These are phyloP conservation scores for Aureobasidium namibiae DNA, from an alignment of 2,329 filamentous ascomycete genomes.

Conservation along the genomic window DNA sequence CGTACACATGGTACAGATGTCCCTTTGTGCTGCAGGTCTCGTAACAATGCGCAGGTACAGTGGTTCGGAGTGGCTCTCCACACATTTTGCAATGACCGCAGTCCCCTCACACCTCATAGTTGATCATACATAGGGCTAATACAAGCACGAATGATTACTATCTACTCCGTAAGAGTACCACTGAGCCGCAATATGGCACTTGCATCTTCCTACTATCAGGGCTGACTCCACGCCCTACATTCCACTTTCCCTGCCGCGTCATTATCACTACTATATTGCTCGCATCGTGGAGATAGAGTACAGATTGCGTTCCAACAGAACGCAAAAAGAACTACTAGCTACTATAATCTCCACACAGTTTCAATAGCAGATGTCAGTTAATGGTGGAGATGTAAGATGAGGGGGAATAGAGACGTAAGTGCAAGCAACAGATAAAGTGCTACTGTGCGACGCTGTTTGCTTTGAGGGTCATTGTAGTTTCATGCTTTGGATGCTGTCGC, in stretches of 20 bases:
- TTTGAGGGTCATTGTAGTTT: too few species aligned
- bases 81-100: neutral
- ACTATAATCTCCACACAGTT: constrained; percentile 5
- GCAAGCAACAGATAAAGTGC: neutral
- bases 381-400: neutral
- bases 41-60: neutral
- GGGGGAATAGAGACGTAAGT: neutral
- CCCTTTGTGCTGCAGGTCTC: neutral
- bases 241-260: neutral
- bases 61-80: neutral
- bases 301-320: too few species aligned
- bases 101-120: neutral
- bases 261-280: neutral
- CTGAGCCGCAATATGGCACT: neutral
- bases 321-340: too few species aligned
- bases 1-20: neutral
- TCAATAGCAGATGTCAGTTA: neutral
- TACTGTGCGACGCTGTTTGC: neutral
- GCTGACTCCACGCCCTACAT: neutral
- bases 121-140: neutral
- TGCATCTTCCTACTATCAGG: neutral
- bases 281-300: too few species aligned
- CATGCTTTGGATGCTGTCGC: too few species aligned
- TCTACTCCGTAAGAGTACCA: neutral
- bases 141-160: neutral